These are phyloP conservation scores for Fusarium xylarioides DNA, from an alignment of 2,329 filamentous ascomycete species.

Conservation along the genomic window DNA sequence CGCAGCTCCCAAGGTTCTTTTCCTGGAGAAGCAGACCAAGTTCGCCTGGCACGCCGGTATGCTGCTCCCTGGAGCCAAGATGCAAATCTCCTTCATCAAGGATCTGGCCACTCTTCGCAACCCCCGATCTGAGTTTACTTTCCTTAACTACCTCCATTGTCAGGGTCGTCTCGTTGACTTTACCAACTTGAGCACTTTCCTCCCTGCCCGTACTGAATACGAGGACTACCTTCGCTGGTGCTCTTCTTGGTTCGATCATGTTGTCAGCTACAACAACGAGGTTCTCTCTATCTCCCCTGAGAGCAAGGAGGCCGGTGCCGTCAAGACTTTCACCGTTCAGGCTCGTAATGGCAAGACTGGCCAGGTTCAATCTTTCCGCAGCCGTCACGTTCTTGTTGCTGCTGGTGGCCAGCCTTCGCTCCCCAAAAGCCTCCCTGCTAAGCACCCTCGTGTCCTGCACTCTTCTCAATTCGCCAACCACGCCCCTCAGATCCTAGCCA, in stretches of 20 bases:
- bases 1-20: constrained; percentile 75
- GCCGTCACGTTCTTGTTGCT: constrained; percentile 72
- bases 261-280: constrained; percentile 80
- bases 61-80: constrained; percentile 90
- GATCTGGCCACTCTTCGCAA: constrained; percentile 91
- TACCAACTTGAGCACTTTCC: constrained; percentile 88
- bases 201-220: constrained; percentile 87
- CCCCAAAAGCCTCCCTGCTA: constrained; percentile 73
- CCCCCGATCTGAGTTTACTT: constrained; percentile 90
- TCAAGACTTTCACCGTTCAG: constrained; percentile 73
- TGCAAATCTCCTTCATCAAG: constrained; percentile 99
- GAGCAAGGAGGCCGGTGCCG: constrained; percentile 56
- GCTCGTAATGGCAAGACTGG: constrained; percentile 71
- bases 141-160: constrained; percentile 90
- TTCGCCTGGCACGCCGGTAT: constrained; percentile 97
- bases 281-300: constrained; percentile 76
- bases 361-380: constrained; percentile 59
- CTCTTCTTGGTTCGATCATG: constrained; percentile 77
- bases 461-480: constrained; percentile 84
- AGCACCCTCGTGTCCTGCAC: constrained; percentile 81
- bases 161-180: constrained; percentile 88
- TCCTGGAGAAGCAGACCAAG: constrained; percentile 82
- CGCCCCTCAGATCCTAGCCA: constrained; percentile 66
- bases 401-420: constrained; percentile 72
- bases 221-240: constrained; percentile 98